Percentiles rank a stretch among this genome's conserved stretches.
Evolutionary conservation across 208 protist species (phyloP).

Genomic region (Trichomonas gallinae): DNA sequence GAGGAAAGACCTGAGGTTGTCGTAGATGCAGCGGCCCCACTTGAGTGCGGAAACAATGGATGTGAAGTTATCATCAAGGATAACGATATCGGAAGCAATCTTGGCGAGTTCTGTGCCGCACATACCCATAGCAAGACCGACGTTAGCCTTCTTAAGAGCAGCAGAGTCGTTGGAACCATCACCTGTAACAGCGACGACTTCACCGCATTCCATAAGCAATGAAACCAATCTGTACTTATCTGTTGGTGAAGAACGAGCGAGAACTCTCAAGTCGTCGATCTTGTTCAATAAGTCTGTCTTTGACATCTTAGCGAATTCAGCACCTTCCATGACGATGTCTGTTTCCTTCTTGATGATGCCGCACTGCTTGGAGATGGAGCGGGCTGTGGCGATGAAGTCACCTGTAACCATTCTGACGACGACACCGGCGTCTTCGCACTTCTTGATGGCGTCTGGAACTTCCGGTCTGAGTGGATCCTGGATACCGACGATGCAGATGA

Average conservation of each 20-base stretch:
- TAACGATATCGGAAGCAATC: constrained; percentile 36
- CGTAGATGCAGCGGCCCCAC: constrained; percentile 89
- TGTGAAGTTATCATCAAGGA: constrained; percentile 33
- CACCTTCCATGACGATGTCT: background rate
- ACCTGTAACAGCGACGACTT: constrained; percentile 44
- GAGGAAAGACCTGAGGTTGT: constrained; percentile 87
- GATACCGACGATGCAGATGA: background rate
- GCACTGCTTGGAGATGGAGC: constrained; percentile 48
- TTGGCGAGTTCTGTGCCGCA: constrained; percentile 28
- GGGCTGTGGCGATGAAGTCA: constrained; percentile 58
- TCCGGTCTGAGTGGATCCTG: constrained; percentile 38
- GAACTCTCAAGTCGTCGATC: background rate
- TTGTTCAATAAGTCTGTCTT: background rate
- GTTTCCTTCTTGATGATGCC: constrained; percentile 32
- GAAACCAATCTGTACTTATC: constrained; percentile 25
- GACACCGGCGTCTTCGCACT: constrained; percentile 57
- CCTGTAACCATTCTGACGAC: constrained; percentile 71
- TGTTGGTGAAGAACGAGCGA: constrained; percentile 23
- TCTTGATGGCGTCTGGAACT: constrained; percentile 43
- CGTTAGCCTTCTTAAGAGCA: constrained; percentile 69
- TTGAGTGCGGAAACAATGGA: constrained; percentile 54
- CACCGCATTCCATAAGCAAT: background rate
- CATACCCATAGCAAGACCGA: constrained; percentile 28
- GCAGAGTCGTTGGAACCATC: constrained; percentile 76
- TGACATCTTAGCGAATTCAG: background rate